Percentiles rank a stretch among this genome's conserved stretches.
Conservation (phyloP, 768 basidiomycete species). For the Mycena alexandri region DNA sequence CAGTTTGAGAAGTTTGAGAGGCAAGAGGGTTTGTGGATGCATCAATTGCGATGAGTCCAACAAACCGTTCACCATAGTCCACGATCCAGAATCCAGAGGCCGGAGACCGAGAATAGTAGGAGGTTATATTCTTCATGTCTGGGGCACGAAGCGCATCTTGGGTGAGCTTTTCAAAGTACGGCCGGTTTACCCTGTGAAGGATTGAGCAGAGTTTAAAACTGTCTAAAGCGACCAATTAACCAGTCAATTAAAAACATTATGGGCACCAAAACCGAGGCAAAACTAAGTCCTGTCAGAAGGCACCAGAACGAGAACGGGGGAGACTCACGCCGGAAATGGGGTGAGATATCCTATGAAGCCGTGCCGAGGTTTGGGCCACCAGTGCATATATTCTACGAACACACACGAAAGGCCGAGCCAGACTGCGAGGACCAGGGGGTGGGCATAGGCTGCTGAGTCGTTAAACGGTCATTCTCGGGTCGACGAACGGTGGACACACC, state of each 20-base stretch:
- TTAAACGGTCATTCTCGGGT: slow-evolving; percentile 14
- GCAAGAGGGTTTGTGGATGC: slow-evolving; percentile 51
- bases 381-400: slow-evolving; percentile 70
- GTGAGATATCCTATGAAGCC: slow-evolving; percentile 65
- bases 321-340: slow-evolving; percentile 64
- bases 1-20: slow-evolving; percentile 57
- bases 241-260: slow-evolving; percentile 79
- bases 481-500: slow-evolving; percentile 51
- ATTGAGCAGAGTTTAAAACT: slow-evolving; percentile 1
- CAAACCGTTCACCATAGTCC: slow-evolving; percentile 66
- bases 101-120: slow-evolving; percentile 70
- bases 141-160: slow-evolving; percentile 64
- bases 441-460: slow-evolving; percentile 58
- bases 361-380: slow-evolving; percentile 71
- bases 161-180: slow-evolving; percentile 69
- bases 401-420: slow-evolving; percentile 73
- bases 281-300: slow-evolving; percentile 36
- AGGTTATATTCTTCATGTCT: slow-evolving; percentile 66
- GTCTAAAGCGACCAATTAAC: slow-evolving; percentile 51
- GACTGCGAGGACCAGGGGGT: slow-evolving; percentile 69
- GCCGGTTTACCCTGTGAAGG: slow-evolving; percentile 73
- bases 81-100: slow-evolving; percentile 81
- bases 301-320: not conserved
- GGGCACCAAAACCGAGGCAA: slow-evolving; percentile 73
- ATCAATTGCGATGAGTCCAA: slow-evolving; percentile 81